Evolutionary conservation across 768 basidiomycete species (phyloP), one percentile per base, ranked within the genome.

Genomic region (Trametes sanguinea): DNA sequence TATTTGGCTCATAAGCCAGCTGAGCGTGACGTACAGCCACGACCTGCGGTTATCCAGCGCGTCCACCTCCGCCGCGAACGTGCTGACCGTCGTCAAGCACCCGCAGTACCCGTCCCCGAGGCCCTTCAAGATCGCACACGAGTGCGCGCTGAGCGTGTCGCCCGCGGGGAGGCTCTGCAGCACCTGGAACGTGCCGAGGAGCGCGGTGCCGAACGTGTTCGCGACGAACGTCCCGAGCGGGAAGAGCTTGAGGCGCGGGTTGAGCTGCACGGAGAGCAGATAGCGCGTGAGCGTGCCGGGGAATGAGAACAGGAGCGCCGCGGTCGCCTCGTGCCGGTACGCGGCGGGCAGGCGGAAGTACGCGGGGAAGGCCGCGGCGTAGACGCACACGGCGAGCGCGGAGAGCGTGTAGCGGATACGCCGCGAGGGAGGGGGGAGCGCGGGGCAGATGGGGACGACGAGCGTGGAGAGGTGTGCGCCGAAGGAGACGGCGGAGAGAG

Each of bases 31-130:
- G 72, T 98, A 98, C 47, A 85, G 69, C 76, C 81, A 85, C 32
- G 86, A 85, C 69, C 82, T 85, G 73, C 83, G 72, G 35, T 78
- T 72, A 45, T 77, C 74, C 62, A 95, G 76, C 44, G 83, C 82
- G 37, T 79, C 75, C 22, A 92, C 72, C 72, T 99, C 97, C 8
- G 87, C 87, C 1, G 86, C 89, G 70, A 98, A 96, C 16, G 95
- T 98, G 73, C 91, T 94, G 67, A 99, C 83, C 1, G 97, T 99
- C 1, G 90, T 95, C 67, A 98, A 78, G 76, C 94, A 95, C 10
- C 95, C 97, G 71, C 95, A 98, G 71, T 94, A 98, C 6, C 97
- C 97, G 71, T 98, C 94, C 27, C 80, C 78, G 40, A 98, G 75
- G 1, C 94, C 95, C 70, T 92, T 88, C 44, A 98, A 74, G 17